Conservation (phyloP, 73 alveolate genomes). For the Urostyla sp. region DNA sequence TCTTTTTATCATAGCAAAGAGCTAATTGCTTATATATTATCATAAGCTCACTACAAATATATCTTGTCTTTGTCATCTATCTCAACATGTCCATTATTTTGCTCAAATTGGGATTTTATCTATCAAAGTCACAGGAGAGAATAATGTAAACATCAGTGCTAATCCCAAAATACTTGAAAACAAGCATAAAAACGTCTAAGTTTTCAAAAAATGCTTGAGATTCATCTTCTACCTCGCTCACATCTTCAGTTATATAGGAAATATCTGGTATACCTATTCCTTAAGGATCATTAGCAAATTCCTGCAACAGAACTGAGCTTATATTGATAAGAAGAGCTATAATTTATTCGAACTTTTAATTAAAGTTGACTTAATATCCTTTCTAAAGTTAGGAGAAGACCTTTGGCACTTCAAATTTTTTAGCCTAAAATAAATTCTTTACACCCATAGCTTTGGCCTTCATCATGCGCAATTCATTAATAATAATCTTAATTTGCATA, state of each 20-base stretch:
- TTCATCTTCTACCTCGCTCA: slow-evolving; percentile 37
- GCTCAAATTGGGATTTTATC: slow-evolving; percentile 22
- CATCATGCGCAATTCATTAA: slow-evolving; percentile 33
- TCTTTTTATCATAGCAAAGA: slow-evolving; percentile 29
- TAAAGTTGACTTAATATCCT: slow-evolving; percentile 40
- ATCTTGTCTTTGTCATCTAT: slow-evolving; percentile 38
- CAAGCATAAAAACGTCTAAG: slow-evolving; percentile 28
- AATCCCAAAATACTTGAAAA: slow-evolving; percentile 32
- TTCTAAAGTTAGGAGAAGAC: slow-evolving; percentile 10
- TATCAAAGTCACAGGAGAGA: slow-evolving; percentile 41
- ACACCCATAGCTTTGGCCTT: slow-evolving; percentile 28
- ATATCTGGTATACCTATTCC: slow-evolving; percentile 50
- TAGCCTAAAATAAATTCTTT: slow-evolving; percentile 27
- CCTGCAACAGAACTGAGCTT: slow-evolving; percentile 15
- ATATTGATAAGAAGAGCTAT: slow-evolving; percentile 24
- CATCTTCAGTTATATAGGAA: slow-evolving; percentile 40
- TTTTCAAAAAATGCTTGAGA: slow-evolving; percentile 39
- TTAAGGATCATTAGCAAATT: slow-evolving; percentile 48
- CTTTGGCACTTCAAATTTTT: slow-evolving; percentile 29
- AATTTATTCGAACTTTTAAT: slow-evolving; percentile 20
- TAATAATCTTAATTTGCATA: slow-evolving; percentile 29
- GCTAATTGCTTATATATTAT: slow-evolving; percentile 12
- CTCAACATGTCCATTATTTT: slow-evolving; percentile 24
- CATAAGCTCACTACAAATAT: slow-evolving; percentile 20
- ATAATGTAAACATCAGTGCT: slow-evolving; percentile 39